Evolutionary conservation across 106 monocot species (phyloP).

Genomic region (Dendrobium nobile): DNA sequence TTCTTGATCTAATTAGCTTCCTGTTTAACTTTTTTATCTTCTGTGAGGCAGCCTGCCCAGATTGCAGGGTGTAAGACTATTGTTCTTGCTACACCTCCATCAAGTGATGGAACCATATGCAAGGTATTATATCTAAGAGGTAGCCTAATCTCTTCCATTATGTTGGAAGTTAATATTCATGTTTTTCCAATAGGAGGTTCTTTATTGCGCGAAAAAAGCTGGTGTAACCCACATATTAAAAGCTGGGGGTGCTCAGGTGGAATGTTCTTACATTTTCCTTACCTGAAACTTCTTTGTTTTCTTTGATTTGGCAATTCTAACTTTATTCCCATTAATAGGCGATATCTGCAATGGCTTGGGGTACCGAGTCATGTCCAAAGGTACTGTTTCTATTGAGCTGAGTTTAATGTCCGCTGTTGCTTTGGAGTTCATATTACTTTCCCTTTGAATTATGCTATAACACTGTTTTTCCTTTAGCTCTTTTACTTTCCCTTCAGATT

Average conservation of each 20-base stretch:
- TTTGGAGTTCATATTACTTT: neutral
- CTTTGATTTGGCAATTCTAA: neutral
- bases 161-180: neutral
- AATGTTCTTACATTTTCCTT: slow-evolving; percentile 3
- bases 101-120: slow-evolving; percentile 78
- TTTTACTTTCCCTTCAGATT: neutral
- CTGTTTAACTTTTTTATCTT: slow-evolving; percentile 20
- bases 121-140: slow-evolving; percentile 41
- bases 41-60: slow-evolving; percentile 67
- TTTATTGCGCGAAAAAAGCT: slow-evolving; percentile 95
- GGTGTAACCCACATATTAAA: slow-evolving; percentile 95
- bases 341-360: slow-evolving; percentile 97
- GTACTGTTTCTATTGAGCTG: slow-evolving; percentile 21
- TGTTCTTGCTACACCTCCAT: slow-evolving; percentile 95
- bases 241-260: slow-evolving; percentile 97
- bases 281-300: neutral
- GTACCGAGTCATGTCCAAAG: slow-evolving; percentile 92
- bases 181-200: slow-evolving; percentile 61
- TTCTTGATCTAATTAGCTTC: neutral
- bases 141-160: neutral
- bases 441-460: neutral
- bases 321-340: slow-evolving; percentile 38
- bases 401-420: neutral
- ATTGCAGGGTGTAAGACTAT: slow-evolving; percentile 95
- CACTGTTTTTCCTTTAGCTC: neutral